Percentiles rank a stretch among this genome's conserved stretches.
These are phyloP conservation scores for Glycine latifolia DNA, from an alignment of 306 rosid species.

Conservation along the genomic window DNA sequence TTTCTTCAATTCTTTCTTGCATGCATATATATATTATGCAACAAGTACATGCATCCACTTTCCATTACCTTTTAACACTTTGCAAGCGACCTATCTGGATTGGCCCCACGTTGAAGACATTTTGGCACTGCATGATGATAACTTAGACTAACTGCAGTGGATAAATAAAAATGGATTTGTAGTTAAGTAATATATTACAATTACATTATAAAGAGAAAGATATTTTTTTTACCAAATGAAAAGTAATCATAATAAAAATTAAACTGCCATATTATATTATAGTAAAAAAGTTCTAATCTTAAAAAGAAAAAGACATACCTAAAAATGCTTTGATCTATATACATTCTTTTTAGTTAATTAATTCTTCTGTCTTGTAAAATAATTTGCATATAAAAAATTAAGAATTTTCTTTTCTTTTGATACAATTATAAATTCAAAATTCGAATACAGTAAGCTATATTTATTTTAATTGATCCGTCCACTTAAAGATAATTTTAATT, in stretches of 20 bases:
- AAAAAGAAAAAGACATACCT: neutral
- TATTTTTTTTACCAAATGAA: neutral
- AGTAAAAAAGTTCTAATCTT: neutral
- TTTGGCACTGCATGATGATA: slow-evolving; percentile 53
- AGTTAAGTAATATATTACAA: neutral
- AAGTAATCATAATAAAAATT: neutral
- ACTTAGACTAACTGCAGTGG: slow-evolving; percentile 47
- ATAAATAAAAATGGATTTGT: neutral
- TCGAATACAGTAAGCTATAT: too few species aligned
- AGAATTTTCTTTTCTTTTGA: neutral
- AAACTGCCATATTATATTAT: neutral
- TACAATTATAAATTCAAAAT: neutral
- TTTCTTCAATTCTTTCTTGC: slow-evolving; percentile 29
- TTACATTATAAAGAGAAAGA: neutral
- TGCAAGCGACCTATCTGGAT: slow-evolving; percentile 58
- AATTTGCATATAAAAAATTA: neutral
- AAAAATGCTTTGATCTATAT: neutral
- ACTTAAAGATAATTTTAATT: neutral
- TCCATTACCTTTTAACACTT: slow-evolving; percentile 55
- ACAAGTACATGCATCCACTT: slow-evolving; percentile 47
- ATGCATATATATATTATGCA: neutral
- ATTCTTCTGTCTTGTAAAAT: neutral
- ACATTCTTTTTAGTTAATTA: neutral
- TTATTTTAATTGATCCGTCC: too few species aligned
- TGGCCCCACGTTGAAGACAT: slow-evolving; percentile 56